phyloP scores from a whole-genome alignment of 2,329 filamentous ascomycete genomes.

The Cyclaneusma minus region DNA sequence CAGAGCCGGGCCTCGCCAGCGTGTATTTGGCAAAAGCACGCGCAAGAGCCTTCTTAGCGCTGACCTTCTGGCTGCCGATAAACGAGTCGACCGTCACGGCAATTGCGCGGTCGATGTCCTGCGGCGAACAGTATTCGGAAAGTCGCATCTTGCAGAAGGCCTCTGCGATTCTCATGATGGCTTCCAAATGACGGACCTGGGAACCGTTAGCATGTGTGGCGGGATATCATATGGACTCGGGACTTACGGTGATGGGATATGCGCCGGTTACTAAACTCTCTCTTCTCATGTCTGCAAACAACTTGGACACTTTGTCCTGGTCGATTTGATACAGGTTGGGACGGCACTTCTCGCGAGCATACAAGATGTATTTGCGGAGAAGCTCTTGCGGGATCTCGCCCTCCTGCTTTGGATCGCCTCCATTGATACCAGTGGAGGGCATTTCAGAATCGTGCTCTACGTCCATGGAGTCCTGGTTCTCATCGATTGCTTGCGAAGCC shows the following conservation, averaged over 20 bases:
- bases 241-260: slow-evolving; percentile 88
- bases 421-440: slow-evolving; percentile 22
- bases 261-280: slow-evolving; percentile 88
- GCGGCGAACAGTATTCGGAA: slow-evolving; percentile 81
- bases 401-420: slow-evolving; percentile 32
- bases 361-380: slow-evolving; percentile 90
- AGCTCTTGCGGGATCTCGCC: slow-evolving; percentile 82
- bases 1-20: slow-evolving; percentile 20
- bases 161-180: slow-evolving; percentile 90
- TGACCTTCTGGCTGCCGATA: slow-evolving; percentile 90
- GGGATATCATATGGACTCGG: background rate
- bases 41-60: slow-evolving; percentile 89
- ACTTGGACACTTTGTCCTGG: slow-evolving; percentile 84
- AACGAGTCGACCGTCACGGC: slow-evolving; percentile 94
- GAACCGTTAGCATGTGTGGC: slow-evolving; percentile 5
- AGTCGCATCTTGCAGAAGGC: slow-evolving; percentile 95
- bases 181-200: slow-evolving; percentile 91
- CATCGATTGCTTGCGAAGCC: slow-evolving; percentile 29
- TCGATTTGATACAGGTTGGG: slow-evolving; percentile 97
- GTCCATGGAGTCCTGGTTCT: slow-evolving; percentile 41
- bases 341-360: slow-evolving; percentile 73
- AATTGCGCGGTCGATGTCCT: slow-evolving; percentile 93
- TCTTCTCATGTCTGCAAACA: slow-evolving; percentile 92
- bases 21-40: slow-evolving; percentile 95
- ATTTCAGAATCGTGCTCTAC: slow-evolving; percentile 39